Evolutionary conservation across 2,329 filamentous ascomycete species (phyloP).

Genomic region (Clathrospora elynae): DNA sequence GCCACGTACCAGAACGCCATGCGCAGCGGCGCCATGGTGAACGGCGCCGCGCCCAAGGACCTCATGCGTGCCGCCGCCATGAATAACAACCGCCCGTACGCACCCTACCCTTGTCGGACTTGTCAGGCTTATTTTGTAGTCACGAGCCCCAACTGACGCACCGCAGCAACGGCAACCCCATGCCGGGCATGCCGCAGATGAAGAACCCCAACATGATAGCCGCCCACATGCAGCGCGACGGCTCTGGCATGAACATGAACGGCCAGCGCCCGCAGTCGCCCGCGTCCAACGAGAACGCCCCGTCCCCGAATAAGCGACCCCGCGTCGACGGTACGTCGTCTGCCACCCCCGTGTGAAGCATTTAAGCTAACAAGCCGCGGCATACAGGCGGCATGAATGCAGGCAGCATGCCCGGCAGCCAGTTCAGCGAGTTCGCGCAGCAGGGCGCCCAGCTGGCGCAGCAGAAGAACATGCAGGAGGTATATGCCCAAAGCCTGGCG

Average conservation of each 20-base stretch:
- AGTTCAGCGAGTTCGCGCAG: constrained; percentile 69
- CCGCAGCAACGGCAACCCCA: constrained; percentile 45
- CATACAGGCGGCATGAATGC: constrained; percentile 75
- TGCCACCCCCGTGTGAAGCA: constrained; percentile 55
- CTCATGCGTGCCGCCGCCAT: constrained; percentile 77
- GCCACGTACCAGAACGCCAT: constrained; percentile 65
- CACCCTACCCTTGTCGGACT: constrained; percentile 12
- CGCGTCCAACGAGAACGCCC: constrained; percentile 80
- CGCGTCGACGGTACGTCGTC: constrained; percentile 73
- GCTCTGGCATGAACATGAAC: constrained; percentile 84
- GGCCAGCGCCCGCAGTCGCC: constrained; percentile 79
- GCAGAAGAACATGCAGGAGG: constrained; percentile 82
- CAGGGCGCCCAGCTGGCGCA: constrained; percentile 65
- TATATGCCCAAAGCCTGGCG: constrained; percentile 83
- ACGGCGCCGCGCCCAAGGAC: constrained; percentile 65
- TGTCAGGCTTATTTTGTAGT: background rate
- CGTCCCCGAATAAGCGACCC: constrained; percentile 88
- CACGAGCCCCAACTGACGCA: constrained; percentile 14
- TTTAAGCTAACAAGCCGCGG: constrained; percentile 61
- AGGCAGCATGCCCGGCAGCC: constrained; percentile 71
- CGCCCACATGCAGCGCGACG: constrained; percentile 82
- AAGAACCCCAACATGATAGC: constrained; percentile 63
- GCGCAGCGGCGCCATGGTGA: constrained; percentile 61
- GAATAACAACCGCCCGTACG: constrained; percentile 77
- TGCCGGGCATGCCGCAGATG: constrained; percentile 70